Evolutionary conservation across 192 early-diverging fungal genomes (phyloP).

Genomic region (Helicostylum pulchrum): DNA sequence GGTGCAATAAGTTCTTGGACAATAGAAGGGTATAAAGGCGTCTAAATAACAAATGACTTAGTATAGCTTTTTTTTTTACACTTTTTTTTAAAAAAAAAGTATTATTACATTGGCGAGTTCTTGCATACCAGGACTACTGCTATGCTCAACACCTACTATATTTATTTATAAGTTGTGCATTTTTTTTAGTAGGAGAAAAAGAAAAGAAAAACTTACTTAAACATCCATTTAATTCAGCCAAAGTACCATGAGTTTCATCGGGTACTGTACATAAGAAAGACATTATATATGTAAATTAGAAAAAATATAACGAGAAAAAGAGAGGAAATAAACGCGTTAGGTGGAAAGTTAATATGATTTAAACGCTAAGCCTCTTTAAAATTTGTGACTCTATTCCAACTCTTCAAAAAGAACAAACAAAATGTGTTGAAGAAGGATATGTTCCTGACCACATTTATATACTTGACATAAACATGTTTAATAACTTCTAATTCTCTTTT

Average conservation of each 20-base stretch:
- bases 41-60: background rate
- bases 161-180: background rate
- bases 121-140: background rate
- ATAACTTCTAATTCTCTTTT: too few relatives aligned
- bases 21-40: conserved; percentile 18
- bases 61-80: background rate
- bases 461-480: too few relatives aligned
- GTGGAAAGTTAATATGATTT: background rate
- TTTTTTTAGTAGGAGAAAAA: background rate
- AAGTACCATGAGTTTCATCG: background rate
- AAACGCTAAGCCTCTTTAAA: background rate
- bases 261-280: background rate
- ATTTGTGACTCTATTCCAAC: background rate
- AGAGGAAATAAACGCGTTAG: background rate
- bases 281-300: background rate
- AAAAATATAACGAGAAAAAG: background rate
- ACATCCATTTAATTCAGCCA: conserved; percentile 8
- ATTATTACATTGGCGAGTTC: conserved; percentile 1
- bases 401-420: too few relatives aligned
- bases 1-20: background rate
- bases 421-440: too few relatives aligned
- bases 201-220: background rate
- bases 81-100: too few relatives aligned
- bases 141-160: conserved; percentile 2
- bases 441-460: too few relatives aligned